Evolutionary conservation across 805 yeast genomes (phyloP).

Genomic region (Candida takata): DNA sequence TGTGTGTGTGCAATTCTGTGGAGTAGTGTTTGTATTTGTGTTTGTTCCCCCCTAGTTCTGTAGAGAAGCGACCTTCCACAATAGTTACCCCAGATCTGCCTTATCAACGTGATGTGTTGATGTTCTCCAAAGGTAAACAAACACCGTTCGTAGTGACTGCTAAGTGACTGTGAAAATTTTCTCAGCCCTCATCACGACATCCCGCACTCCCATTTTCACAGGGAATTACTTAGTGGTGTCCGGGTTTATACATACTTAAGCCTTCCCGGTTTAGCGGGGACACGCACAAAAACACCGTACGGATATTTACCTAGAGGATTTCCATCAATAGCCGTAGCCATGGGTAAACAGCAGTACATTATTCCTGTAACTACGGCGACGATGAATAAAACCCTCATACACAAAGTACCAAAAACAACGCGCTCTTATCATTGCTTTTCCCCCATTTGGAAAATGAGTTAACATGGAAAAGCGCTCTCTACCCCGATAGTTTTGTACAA

Average conservation of each 20-base stretch:
- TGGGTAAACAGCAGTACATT: no score
- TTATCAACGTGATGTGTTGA: slow-evolving; percentile 17
- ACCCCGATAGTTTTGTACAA: no score
- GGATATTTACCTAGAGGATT: background rate
- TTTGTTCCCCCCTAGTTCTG: background rate
- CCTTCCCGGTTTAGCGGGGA: background rate
- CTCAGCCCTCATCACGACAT: slow-evolving; percentile 3
- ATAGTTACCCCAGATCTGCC: slow-evolving; percentile 2
- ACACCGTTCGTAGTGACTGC: slow-evolving; percentile 20
- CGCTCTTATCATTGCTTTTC: no score
- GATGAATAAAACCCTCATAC: no score
- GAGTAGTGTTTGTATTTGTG: background rate
- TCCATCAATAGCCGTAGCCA: no score
- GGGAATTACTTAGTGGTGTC: background rate
- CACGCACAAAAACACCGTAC: background rate
- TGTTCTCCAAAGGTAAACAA: slow-evolving; percentile 12
- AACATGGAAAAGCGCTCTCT: no score
- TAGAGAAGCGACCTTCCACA: background rate
- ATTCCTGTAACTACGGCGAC: no score
- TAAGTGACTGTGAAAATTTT: slow-evolving; percentile 29
- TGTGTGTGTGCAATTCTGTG: no score
- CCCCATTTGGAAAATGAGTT: no score
- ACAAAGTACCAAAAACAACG: no score
- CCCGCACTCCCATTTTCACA: background rate
- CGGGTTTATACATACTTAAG: background rate